Base-by-base conservation (phyloP, 768 basidiomycete genomes). In the Tulasnella sp. region DNA sequence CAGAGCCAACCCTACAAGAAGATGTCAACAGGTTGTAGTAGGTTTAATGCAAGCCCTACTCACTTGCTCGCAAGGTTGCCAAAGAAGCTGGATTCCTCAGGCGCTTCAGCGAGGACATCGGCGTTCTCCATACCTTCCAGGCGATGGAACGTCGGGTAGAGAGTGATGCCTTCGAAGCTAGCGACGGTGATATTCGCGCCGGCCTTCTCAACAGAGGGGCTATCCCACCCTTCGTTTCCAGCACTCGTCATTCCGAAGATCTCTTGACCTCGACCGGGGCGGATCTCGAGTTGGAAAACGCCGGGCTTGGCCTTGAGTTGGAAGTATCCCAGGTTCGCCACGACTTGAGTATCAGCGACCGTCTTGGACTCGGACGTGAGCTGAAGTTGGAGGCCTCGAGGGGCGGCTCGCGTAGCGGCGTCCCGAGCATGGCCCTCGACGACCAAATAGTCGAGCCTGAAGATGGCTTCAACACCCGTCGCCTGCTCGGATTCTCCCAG, bases 401-500 rank as follows among this genome's bases (percentile, higher is more conserved):
- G 96, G 5, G 96, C 93, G 8, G 88, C 87, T 60, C 90, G 89
- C 1, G 91, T 90, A 11, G 84, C 84, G 7, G 86, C 83, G 81
- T 99, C 97, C 14, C 96, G 91, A 0, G 96, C 96, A 83, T 99
- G 97, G 2, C 98, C 98, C 84, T 98, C 97, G 69, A 98, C 90
- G 75, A 99, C 91, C 31, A 99, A 89, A 82, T 96, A 93, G 83
- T 98, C 96, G 8, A 99, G 92, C 76, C 92, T 92, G 87, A 96
- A 98, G 72, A 94, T 86, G 0, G 94, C 94, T 64, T 94, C 90
- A 4, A 97, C 87, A 7, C 93, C 92, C 4, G 82, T 80, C 0
- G 81, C 81, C 22, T 88, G 87, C 69, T 93, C 92, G 60, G 89
- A 88, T 0, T 88, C 87, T 0, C 90, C 87, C 3, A 97, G 88